Evolutionary conservation across 371 early-diverging fungal species (phyloP).

Genomic region (Mucor plumbeus): DNA sequence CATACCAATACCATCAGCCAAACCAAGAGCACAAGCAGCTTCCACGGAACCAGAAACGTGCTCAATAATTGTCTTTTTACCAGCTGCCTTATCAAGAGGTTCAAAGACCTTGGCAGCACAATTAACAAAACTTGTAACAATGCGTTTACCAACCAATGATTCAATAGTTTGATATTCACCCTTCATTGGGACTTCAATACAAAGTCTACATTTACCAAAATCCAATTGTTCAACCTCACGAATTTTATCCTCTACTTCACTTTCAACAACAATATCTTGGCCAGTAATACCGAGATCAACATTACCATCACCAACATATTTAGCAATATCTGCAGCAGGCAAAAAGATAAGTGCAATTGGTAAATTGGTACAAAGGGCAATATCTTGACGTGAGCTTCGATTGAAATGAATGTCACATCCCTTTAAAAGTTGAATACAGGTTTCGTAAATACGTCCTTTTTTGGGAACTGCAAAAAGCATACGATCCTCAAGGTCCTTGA

Average conservation of each 20-base stretch:
- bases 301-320: slow-evolving; percentile 92
- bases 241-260: slow-evolving; percentile 70
- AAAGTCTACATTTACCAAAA: slow-evolving; percentile 91
- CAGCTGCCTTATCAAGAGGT: slow-evolving; percentile 66
- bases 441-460: slow-evolving; percentile 95
- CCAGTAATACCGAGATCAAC: slow-evolving; percentile 98
- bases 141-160: slow-evolving; percentile 88
- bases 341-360: slow-evolving; percentile 93
- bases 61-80: slow-evolving; percentile 69
- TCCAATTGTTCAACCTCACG: slow-evolving; percentile 78
- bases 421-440: slow-evolving; percentile 79
- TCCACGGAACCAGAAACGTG: slow-evolving; percentile 95
- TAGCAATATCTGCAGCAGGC: slow-evolving; percentile 94
- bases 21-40: slow-evolving; percentile 94
- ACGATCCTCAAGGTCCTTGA: slow-evolving; percentile 69
- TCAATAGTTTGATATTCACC: slow-evolving; percentile 53
- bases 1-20: slow-evolving; percentile 95
- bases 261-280: slow-evolving; percentile 91
- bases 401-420: slow-evolving; percentile 94
- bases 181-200: slow-evolving; percentile 79
- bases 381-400: slow-evolving; percentile 93
- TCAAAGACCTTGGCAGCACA: slow-evolving; percentile 72
- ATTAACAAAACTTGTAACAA: slow-evolving; percentile 90
- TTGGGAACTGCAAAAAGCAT: slow-evolving; percentile 96
- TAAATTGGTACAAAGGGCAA: slow-evolving; percentile 92